phyloP scores from a whole-genome alignment of 805 yeast genomes.

The Isabelozyma rhagii region DNA sequence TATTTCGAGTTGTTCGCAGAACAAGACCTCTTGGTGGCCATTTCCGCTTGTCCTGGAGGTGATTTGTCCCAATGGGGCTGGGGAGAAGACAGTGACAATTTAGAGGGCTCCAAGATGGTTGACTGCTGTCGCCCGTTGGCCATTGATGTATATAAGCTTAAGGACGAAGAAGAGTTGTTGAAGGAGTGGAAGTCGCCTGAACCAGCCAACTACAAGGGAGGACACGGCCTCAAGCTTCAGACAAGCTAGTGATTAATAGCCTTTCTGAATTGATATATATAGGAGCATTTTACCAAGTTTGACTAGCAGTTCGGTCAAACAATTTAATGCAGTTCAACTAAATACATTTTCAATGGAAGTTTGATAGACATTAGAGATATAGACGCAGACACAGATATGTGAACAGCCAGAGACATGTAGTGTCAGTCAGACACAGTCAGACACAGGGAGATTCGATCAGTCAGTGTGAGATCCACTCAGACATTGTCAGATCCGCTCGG shows the following conservation, averaged over 20 bases:
- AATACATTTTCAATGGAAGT: too few relatives aligned
- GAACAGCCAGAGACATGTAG: too few relatives aligned
- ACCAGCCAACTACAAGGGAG: constrained; percentile 50
- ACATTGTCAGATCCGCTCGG: too few relatives aligned
- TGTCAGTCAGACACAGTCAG: too few relatives aligned
- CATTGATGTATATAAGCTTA: constrained; percentile 56
- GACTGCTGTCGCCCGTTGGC: constrained; percentile 63
- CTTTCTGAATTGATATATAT: neutral
- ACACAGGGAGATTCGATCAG: too few relatives aligned
- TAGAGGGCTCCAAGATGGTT: constrained; percentile 48
- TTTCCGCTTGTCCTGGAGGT: constrained; percentile 70
- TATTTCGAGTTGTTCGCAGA: constrained; percentile 68
- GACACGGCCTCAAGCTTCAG: constrained; percentile 44
- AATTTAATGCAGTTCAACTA: too few relatives aligned
- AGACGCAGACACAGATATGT: too few relatives aligned
- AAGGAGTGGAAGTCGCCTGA: constrained; percentile 52
- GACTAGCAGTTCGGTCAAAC: too few relatives aligned
- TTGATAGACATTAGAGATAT: too few relatives aligned
- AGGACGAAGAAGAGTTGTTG: constrained; percentile 41
- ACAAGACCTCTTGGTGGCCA: constrained; percentile 59
- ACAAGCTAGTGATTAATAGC: neutral
- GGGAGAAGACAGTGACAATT: constrained; percentile 55
- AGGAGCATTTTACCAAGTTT: too few relatives aligned
- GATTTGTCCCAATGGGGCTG: constrained; percentile 68
- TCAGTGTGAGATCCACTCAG: too few relatives aligned